phyloP scores from a whole-genome alignment of 2,329 filamentous ascomycete species.

The Stromatinia cepivora region DNA sequence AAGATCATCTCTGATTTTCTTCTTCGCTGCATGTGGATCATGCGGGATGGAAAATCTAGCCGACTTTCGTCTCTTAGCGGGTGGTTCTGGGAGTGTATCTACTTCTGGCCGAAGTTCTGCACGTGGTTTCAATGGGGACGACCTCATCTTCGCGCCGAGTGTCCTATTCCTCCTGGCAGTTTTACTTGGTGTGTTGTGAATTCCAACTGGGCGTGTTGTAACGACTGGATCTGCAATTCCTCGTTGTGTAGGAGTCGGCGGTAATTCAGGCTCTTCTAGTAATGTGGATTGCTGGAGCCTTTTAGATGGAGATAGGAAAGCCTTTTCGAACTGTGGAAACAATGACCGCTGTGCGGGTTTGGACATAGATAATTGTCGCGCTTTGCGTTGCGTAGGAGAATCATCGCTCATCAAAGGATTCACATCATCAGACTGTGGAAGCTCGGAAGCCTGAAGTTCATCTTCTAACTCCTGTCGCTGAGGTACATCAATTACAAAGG shows the following conservation, averaged over 20 bases:
- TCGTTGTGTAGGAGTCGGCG: conserved; percentile 55
- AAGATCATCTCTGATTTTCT: conserved; percentile 53
- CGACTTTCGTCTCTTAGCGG: conserved; percentile 34
- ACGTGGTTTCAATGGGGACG: conserved; percentile 40
- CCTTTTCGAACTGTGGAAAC: background rate
- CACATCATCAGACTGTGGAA: conserved; percentile 5
- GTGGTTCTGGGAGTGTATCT: conserved; percentile 6
- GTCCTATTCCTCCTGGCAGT: conserved; percentile 46
- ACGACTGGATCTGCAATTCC: conserved; percentile 54
- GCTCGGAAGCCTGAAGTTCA: background rate
- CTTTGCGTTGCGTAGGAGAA: conserved; percentile 19
- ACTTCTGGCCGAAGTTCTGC: conserved; percentile 24
- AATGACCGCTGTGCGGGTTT: conserved; percentile 11
- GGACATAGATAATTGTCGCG: conserved; percentile 19
- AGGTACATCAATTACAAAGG: conserved; percentile 1
- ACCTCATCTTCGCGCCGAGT: conserved; percentile 35
- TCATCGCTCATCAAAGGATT: conserved; percentile 19
- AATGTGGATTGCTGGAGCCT: conserved; percentile 1
- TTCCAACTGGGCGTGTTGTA: conserved; percentile 57
- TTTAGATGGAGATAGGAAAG: background rate
- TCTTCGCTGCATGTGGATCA: conserved; percentile 48
- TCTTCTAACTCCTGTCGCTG: background rate
- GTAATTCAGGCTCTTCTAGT: conserved; percentile 62
- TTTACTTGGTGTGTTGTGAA: conserved; percentile 59
- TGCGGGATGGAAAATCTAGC: conserved; percentile 35